Evolutionary conservation across 768 basidiomycete species (phyloP), one percentile per base, ranked within the genome.

Genomic region (Auricularia sp.): DNA sequence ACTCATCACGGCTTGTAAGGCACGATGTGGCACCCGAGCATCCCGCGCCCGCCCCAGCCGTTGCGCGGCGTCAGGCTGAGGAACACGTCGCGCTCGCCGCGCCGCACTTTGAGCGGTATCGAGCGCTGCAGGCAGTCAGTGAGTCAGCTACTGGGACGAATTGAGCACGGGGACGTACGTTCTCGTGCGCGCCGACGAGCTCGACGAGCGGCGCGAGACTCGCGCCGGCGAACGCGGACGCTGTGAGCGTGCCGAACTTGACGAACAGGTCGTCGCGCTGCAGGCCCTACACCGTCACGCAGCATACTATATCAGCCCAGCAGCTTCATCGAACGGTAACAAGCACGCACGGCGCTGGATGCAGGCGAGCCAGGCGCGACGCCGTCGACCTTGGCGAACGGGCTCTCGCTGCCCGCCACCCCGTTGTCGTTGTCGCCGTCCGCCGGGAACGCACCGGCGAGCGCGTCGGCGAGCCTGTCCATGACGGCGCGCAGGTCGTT

Each of bases 11-110:
- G 39, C 69, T 79, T 64, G 54, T 36, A 81, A 5, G 84, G 84
- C 23, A 86, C 77, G 53, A 87, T 84, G 70, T 86, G 85, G 68
- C 86, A 91, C 88, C 93, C 93, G 53, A 97, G 77, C 72, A 88
- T 78, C 8, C 93, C 93, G 65, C 91, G 79, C 10, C 93, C 93
- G 66, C 91, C 92, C 93, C 93, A 97, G 6, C 87, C 87, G 64
- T 80, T 83, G 61, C 84, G 74, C 5, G 92, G 91, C 3, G 78
- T 86, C 53, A 93, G 76, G n/a, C 74, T 80, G 64, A 92, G 70
- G 21, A 76, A 77, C 14, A 84, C 68, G 6, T 69, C 72, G 67
- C 82, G 72, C 3, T 73, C 79, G 4, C 77, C 73, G 36, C 90
- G 84, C 35, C 84, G 74, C 8, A 91, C 80, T 56, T 80, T 78